Conservation (phyloP, 768 basidiomycete genomes). For the Tricholoma sp. region DNA sequence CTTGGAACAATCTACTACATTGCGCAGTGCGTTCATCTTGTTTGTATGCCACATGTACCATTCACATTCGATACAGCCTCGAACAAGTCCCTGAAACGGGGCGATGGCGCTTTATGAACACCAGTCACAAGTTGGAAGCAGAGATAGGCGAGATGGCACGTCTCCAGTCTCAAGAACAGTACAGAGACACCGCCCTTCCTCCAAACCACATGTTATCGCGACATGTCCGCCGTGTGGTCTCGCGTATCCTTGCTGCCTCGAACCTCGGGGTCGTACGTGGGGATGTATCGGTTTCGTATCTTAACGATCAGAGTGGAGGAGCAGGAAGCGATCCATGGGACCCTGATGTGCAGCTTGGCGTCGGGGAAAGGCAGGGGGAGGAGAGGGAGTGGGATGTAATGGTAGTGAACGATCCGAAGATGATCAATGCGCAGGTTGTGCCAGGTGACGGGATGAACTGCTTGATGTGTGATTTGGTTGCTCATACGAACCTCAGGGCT, state of each 20-base stretch:
- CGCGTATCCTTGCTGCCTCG: slow-evolving; percentile 62
- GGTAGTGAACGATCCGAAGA: slow-evolving; percentile 67
- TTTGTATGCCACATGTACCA: neutral
- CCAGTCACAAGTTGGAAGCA: slow-evolving; percentile 49
- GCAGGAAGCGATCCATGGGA: slow-evolving; percentile 28
- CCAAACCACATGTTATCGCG: slow-evolving; percentile 57
- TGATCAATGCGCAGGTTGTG: slow-evolving; percentile 73
- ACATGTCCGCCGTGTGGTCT: slow-evolving; percentile 67
- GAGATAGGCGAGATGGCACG: slow-evolving; percentile 39
- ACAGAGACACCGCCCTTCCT: slow-evolving; percentile 53
- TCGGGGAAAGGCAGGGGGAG: slow-evolving; percentile 22
- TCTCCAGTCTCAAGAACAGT: slow-evolving; percentile 47
- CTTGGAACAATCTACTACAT: slow-evolving; percentile 26
- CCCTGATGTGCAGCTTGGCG: slow-evolving; percentile 25
- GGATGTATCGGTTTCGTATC: slow-evolving; percentile 3
- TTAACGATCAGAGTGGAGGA: slow-evolving; percentile 9
- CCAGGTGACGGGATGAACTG: slow-evolving; percentile 44
- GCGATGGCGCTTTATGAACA: slow-evolving; percentile 85
- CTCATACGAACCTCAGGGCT: slow-evolving; percentile 39
- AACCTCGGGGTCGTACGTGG: slow-evolving; percentile 60
- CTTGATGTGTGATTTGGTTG: neutral
- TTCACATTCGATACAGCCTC: slow-evolving; percentile 40
- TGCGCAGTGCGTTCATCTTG: slow-evolving; percentile 22
- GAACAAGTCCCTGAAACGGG: slow-evolving; percentile 87
- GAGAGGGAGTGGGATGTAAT: slow-evolving; percentile 60